A percentile compares a stretch with the other conserved stretches of the same genome.
phyloP scores from a whole-genome alignment of 805 yeast genomes.

The Cyberlindnera xylosilytica region DNA sequence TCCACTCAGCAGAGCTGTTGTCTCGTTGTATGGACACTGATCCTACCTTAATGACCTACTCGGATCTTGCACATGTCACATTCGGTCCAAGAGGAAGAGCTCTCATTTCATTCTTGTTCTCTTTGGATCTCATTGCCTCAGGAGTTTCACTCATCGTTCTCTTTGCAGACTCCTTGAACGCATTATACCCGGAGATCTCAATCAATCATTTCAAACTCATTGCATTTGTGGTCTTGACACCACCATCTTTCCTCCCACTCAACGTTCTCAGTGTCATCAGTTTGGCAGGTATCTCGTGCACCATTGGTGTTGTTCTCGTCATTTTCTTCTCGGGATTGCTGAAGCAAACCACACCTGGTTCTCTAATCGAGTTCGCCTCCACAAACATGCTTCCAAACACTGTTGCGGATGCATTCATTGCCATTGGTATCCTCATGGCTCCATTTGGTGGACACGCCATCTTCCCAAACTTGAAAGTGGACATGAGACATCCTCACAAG shows the following conservation, averaged over 20 bases:
- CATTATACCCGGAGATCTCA: constrained; percentile 55
- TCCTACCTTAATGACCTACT: constrained; percentile 77
- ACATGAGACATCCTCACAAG: constrained; percentile 65
- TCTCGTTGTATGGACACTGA: constrained; percentile 79
- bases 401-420: constrained; percentile 47
- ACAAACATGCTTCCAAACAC: constrained; percentile 66
- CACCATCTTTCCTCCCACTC: constrained; percentile 78
- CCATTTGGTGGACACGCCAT: constrained; percentile 87
- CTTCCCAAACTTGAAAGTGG: constrained; percentile 68
- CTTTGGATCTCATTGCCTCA: constrained; percentile 74
- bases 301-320: constrained; percentile 58
- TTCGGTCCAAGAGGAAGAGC: constrained; percentile 77
- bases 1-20: constrained; percentile 71
- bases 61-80: constrained; percentile 84
- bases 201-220: constrained; percentile 58
- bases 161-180: constrained; percentile 81
- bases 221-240: constrained; percentile 70
- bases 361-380: constrained; percentile 58
- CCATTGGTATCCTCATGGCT: constrained; percentile 69
- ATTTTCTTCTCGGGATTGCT: constrained; percentile 62
- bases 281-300: constrained; percentile 67
- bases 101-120: constrained; percentile 68
- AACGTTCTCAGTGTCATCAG: constrained; percentile 67
- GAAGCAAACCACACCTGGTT: constrained; percentile 68
- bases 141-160: constrained; percentile 79